A percentile compares a stretch with the other conserved stretches of the same genome.
These are phyloP conservation scores for Colletotrichum falcatum DNA, from an alignment of 2,329 filamentous ascomycete genomes.

Conservation along the genomic window DNA sequence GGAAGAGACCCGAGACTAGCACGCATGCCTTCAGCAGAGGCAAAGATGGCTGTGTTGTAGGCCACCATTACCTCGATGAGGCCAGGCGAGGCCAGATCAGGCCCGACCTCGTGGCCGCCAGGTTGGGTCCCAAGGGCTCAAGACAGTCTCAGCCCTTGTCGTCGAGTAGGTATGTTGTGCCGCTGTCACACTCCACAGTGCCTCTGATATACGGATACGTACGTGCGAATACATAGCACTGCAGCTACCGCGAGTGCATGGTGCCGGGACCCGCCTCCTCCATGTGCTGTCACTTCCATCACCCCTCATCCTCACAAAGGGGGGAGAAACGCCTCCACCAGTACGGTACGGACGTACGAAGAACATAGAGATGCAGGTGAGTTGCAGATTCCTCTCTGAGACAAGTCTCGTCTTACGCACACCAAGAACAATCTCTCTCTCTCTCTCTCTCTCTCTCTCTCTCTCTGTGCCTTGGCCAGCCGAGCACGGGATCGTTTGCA, in stretches of 20 bases:
- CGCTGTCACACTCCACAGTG: slow-evolving; percentile 22
- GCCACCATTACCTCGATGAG: neutral
- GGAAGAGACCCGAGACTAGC: neutral
- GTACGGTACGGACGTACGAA: slow-evolving; percentile 39
- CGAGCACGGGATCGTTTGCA: slow-evolving; percentile 1
- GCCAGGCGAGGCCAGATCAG: neutral
- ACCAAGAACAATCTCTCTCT: slow-evolving; percentile 12
- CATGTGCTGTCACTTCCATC: slow-evolving; percentile 29
- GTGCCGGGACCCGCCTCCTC: neutral
- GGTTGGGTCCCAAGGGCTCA: slow-evolving; percentile 30
- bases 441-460: slow-evolving; percentile 3
- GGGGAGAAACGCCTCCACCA: slow-evolving; percentile 22
- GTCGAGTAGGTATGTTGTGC: slow-evolving; percentile 17
- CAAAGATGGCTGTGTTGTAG: neutral
- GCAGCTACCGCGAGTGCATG: neutral
- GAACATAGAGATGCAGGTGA: slow-evolving; percentile 31
- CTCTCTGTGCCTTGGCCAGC: neutral
- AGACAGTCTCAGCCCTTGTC: slow-evolving; percentile 24
- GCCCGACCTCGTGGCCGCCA: slow-evolving; percentile 24
- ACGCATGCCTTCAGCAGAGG: neutral
- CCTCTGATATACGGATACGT: slow-evolving; percentile 3
- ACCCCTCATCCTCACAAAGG: neutral
- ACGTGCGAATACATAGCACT: too few relatives aligned
- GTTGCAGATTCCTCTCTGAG: slow-evolving; percentile 36
- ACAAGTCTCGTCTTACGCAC: slow-evolving; percentile 23